Evolutionary conservation across 192 early-diverging fungal genomes (phyloP), one percentile per base, ranked within the genome.

Genomic region (Coemansia sp.): DNA sequence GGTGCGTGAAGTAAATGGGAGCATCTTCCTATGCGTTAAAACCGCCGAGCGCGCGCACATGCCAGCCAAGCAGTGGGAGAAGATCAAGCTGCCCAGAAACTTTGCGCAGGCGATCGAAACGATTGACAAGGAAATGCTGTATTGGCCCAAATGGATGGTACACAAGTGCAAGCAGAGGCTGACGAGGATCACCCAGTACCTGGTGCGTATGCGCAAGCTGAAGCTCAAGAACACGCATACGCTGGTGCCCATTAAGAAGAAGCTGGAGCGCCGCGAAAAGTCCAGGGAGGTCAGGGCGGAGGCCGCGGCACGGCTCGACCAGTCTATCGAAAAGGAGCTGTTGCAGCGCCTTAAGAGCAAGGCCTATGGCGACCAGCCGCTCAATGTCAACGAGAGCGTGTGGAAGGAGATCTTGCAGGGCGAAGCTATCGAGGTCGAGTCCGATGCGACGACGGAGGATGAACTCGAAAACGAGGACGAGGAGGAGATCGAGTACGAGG

Each of bases 141-240:
- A 94, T 81, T 99, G 95, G 95, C 96, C 95, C 66, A 82, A 87
- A 58, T 96, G 94, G 76, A 85, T 90, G 75, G 83, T 92, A 61
- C 92, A 96, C 87, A 96, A 94, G 85, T 96, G 94, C 87, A 99
- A 99, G 75, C 96, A 98, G 75, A 88, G 97, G 55, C 64, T 97
- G 55, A 98, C 96, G 38, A 96, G 95, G 85, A 93, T 97, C 56
- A 97, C 93, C 34, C 96, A 99, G 76, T 96, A 95, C 63, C 83
- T 99, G 52, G 94, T 97, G 72, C 89, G 93, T 68, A 95, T 95
- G 92, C 88, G 97, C 65, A 89, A 91, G 71, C 85, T 99, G 64
- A 87, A 89, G 62, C 81, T 95, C 26, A 96, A 94, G 76, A 90
- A 89, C 67, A 86, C 74, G 82, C 65, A 68, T 52, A 90, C 92